Evolutionary conservation across 2,329 filamentous ascomycete species (phyloP).

Genomic region (Colletotrichum cordylinicola): DNA sequence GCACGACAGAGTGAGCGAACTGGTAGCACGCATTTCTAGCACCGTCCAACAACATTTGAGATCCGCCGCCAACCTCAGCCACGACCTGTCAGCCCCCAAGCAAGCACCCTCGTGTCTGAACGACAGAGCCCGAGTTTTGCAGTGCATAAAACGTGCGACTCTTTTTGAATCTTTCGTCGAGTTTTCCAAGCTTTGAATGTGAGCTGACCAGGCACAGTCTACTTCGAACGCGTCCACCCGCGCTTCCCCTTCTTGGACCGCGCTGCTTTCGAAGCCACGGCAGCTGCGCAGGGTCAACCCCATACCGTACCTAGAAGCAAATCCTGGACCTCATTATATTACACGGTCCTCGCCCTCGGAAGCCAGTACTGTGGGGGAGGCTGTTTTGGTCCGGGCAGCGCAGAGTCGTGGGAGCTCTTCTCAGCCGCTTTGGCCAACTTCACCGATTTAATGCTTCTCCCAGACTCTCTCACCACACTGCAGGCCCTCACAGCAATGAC

Average conservation of each 20-base stretch:
- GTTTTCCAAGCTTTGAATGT: background rate
- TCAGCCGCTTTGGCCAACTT: constrained; percentile 30
- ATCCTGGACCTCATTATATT: constrained; percentile 38
- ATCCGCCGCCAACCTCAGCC: background rate
- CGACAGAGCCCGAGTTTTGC: background rate
- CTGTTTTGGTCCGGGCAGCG: constrained; percentile 20
- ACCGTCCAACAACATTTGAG: constrained; percentile 17
- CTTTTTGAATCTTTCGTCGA: too few relatives aligned
- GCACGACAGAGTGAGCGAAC: constrained; percentile 31
- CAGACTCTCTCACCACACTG: constrained; percentile 33
- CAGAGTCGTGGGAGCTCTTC: constrained; percentile 26
- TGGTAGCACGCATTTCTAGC: constrained; percentile 31
- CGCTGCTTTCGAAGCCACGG: constrained; percentile 5
- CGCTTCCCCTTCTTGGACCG: constrained; percentile 41
- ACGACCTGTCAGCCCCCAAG: background rate
- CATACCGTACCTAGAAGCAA: background rate
- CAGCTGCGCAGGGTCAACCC: background rate
- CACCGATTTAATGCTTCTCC: constrained; percentile 35
- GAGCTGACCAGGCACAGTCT: constrained; percentile 28
- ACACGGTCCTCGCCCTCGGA: constrained; percentile 36
- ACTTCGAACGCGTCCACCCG: constrained; percentile 40
- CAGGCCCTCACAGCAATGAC: constrained; percentile 37
- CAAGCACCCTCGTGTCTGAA: background rate
- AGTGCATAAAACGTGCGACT: constrained; percentile 9
- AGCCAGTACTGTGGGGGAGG: constrained; percentile 33